These are phyloP conservation scores for Wickerhamomyces xylosicus DNA, from an alignment of 805 yeast genomes.

Conservation along the genomic window DNA sequence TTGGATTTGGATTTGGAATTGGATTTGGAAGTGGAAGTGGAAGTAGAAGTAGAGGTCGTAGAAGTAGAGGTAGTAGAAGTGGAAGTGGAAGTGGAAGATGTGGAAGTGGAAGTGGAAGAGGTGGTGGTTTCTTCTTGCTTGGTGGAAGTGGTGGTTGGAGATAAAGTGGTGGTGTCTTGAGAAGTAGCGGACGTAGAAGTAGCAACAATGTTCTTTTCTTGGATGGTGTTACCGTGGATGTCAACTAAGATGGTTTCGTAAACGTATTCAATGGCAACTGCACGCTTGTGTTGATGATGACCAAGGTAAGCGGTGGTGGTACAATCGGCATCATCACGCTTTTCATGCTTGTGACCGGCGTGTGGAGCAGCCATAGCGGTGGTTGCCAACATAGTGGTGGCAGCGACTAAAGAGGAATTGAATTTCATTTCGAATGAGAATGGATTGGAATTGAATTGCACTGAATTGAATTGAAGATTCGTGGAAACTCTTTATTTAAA, in stretches of 20 bases:
- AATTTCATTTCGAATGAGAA: background rate
- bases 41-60: slow-evolving; percentile 16
- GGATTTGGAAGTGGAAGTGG: slow-evolving; percentile 15
- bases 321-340: slow-evolving; percentile 7
- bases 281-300: slow-evolving; percentile 42
- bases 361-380: slow-evolving; percentile 3
- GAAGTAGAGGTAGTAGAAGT: slow-evolving; percentile 12
- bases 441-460: no score
- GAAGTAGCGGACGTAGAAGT: slow-evolving; percentile 12
- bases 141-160: slow-evolving; percentile 12
- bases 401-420: background rate
- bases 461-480: no score
- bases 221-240: slow-evolving; percentile 34
- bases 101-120: slow-evolving; percentile 14
- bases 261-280: slow-evolving; percentile 39
- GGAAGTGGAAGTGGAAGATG: slow-evolving; percentile 12
- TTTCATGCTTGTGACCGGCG: slow-evolving; percentile 1
- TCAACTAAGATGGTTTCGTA: slow-evolving; percentile 47
- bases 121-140: slow-evolving; percentile 4
- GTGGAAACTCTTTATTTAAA: no score
- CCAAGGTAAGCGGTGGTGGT: slow-evolving; percentile 18
- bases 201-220: slow-evolving; percentile 8
- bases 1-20: slow-evolving; percentile 22
- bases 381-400: background rate
- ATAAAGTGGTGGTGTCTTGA: slow-evolving; percentile 4